Percentiles rank a stretch among this genome's conserved stretches.
Conservation (phyloP, 495 filamentous ascomycete species). For the Xylaria telfairii region DNA sequence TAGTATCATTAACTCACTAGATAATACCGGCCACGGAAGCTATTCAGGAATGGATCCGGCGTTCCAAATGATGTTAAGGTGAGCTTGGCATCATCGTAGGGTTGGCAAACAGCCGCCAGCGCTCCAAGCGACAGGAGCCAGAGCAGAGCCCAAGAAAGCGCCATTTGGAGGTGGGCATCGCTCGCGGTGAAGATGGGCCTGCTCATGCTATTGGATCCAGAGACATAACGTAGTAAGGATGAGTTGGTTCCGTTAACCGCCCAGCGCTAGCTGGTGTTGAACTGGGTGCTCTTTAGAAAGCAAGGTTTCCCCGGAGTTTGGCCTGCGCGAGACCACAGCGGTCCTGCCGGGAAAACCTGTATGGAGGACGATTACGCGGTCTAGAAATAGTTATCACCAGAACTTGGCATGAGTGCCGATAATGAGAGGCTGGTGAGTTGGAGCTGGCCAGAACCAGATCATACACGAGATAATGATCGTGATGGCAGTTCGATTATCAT, state of each 20-base stretch:
- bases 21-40: conserved; percentile 36
- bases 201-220: conserved; percentile 2
- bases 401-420: background rate
- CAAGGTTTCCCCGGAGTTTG: background rate
- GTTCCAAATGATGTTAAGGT: conserved; percentile 39
- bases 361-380: background rate
- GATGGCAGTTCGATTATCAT: background rate
- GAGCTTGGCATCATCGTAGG: conserved; percentile 39
- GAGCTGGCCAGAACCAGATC: background rate
- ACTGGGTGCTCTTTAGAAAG: background rate
- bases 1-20: conserved; percentile 26
- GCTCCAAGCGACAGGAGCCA: conserved; percentile 4
- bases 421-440: no score
- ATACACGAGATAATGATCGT: background rate
- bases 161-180: conserved; percentile 18
- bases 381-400: background rate
- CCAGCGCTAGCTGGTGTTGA: conserved; percentile 3
- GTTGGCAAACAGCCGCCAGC: conserved; percentile 13
- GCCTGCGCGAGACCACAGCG: background rate
- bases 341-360: background rate
- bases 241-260: background rate
- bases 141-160: conserved; percentile 8
- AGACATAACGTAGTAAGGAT: conserved; percentile 14
- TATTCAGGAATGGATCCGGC: conserved; percentile 39
- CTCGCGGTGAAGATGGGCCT: background rate